phyloP scores from a whole-genome alignment of 2,329 filamentous ascomycete species.

The Scortechinia acanthostroma region DNA sequence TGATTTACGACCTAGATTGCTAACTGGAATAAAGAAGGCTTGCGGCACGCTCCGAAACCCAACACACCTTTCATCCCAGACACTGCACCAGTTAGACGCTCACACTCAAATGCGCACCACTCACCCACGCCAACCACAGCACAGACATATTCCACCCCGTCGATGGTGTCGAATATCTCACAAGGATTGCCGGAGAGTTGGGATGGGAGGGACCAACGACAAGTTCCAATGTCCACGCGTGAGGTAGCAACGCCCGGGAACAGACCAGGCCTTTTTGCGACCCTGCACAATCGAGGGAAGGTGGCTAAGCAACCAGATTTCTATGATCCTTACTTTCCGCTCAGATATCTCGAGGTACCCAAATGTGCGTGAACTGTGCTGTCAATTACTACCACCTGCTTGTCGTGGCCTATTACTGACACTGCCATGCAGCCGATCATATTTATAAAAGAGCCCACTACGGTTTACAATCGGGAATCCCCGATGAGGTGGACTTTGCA shows the following conservation, averaged over 20 bases:
- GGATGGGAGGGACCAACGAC: conserved; percentile 21
- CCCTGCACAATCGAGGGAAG: conserved; percentile 15
- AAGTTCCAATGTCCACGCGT: conserved; percentile 24
- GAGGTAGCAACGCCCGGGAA: conserved; percentile 31
- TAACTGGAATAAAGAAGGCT: conserved; percentile 17
- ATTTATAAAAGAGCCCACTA: neutral
- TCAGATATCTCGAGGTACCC: conserved; percentile 21
- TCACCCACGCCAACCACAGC: conserved; percentile 20
- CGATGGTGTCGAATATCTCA: conserved; percentile 11
- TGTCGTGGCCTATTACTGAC: neutral
- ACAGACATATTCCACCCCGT: neutral
- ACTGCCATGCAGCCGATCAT: neutral
- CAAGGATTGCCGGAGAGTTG: conserved; percentile 20
- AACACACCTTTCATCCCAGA: conserved; percentile 27
- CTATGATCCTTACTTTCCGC: conserved; percentile 24
- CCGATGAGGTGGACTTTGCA: neutral
- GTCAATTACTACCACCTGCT: no score
- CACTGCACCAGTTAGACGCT: conserved; percentile 19
- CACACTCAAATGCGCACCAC: conserved; percentile 5
- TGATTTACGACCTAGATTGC: conserved; percentile 7
- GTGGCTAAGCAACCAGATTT: conserved; percentile 21
- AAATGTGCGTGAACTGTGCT: conserved; percentile 17
- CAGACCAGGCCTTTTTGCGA: conserved; percentile 22
- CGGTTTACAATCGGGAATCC: neutral
- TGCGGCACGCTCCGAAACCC: conserved; percentile 25